Evolutionary conservation across 768 basidiomycete genomes (phyloP).

Genomic region (Pulveroboletus sp.): DNA sequence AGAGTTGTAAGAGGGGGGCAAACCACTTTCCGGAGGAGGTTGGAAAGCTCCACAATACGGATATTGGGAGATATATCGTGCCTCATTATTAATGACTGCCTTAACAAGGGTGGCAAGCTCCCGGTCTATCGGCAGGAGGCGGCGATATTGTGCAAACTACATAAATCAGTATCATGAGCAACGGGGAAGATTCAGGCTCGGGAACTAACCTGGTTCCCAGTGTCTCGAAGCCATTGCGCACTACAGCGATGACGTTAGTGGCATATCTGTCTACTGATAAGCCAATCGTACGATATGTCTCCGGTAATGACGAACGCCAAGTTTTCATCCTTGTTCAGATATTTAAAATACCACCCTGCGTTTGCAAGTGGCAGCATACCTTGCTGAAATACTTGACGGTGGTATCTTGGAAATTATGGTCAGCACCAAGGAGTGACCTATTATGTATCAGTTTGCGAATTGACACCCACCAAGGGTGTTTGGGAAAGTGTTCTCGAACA

Average conservation of each 20-base stretch:
- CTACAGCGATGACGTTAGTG: constrained; percentile 34
- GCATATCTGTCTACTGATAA: not conserved
- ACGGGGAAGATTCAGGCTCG: not conserved
- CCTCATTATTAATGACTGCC: constrained; percentile 82
- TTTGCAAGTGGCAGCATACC: constrained; percentile 32
- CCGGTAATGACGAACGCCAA: constrained; percentile 81
- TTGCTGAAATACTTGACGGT: constrained; percentile 74
- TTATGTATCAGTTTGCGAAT: not conserved
- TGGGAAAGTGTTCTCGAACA: constrained; percentile 83
- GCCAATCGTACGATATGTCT: constrained; percentile 65
- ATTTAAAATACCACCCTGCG: not conserved
- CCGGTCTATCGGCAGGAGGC: constrained; percentile 54
- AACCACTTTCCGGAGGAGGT: constrained; percentile 72
- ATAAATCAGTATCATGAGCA: constrained; percentile 4
- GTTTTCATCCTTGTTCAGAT: constrained; percentile 50
- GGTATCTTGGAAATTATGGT: constrained; percentile 48
- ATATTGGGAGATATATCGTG: constrained; percentile 65
- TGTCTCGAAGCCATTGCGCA: constrained; percentile 83
- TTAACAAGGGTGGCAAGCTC: constrained; percentile 65
- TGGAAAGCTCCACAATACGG: constrained; percentile 85
- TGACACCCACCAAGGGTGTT: constrained; percentile 64
- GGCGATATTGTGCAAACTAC: constrained; percentile 70
- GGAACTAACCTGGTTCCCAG: constrained; percentile 63
- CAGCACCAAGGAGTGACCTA: not conserved
- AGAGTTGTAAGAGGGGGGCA: constrained; percentile 60